Evolutionary conservation across 352 stramenopile species (phyloP), one percentile per base, ranked within the genome.

Genomic region (Globisporangium spiculum): DNA sequence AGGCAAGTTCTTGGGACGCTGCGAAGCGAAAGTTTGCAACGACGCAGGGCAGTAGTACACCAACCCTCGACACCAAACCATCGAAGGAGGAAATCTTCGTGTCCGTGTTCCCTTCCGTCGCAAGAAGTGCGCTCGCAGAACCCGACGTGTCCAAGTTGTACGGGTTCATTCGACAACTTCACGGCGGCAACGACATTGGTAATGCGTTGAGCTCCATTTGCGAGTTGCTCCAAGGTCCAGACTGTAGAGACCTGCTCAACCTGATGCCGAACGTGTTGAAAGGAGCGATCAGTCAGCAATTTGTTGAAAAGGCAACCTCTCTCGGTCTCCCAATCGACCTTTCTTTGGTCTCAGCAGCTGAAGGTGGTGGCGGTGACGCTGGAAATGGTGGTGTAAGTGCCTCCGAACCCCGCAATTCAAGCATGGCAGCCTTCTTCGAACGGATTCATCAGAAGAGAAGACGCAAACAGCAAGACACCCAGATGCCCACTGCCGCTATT

Each of bases 191-290:
- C 58, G 75, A 91, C 4, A 63, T 90, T 4, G 77, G 88, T n/a
- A 20, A 46, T 4, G 70, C 68, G 20, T 38, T 94, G 20, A 48
- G 38, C 62, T 72, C 71, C 4, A 86, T 94, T 10, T 92, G 83
- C 34, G 71, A 80, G 34, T 53, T 94, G 10, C 63, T 94, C 4
- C 63, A 69, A 10, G 27, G 71, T n/a, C 70, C 80, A 16, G 69
- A 69, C 2, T 76, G 80, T 44, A 73, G 78, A 65, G 80, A 92
- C 60, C 65, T 94, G 3, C 56, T 91, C 18, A 76, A 82, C 24
- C 65, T 92, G 55, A 83, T 94, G 71, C 80, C 84, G 3, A 83
- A 89, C 59, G 79, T 94, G 8, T 66, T 94, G 46, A 83, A 71
- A 27, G 71, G 63, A 20, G 54, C 70, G 4, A 82, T 91, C 63